Evolutionary conservation across 768 basidiomycete species (phyloP), one percentile per base, ranked within the genome.

Genomic region (Aureoboletus auriporus): DNA sequence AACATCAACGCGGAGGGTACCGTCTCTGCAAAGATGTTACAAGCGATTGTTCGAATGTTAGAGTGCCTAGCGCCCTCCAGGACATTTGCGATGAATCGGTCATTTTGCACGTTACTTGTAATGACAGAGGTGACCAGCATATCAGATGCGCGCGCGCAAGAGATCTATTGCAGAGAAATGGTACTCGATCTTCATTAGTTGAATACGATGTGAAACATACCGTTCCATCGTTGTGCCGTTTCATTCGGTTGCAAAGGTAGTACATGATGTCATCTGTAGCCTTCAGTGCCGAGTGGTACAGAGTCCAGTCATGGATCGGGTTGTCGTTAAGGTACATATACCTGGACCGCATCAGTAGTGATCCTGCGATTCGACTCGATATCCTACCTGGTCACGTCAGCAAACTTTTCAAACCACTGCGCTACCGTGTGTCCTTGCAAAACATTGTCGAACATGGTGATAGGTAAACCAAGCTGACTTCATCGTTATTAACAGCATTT

Each of bases 1-100:
- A 79, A 84, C 6, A 78, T 58, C 0, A 79, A 68, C 3, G 77
- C 74, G 13, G 80, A 79, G 6, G 82, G 80, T 11, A 84, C 72
- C 13, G 74, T 60, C 40, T 82, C 76, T 8, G 74, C 71, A 53
- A 86, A 77, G 8, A 80, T 65, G 26, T 70, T 68, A n/a, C 68
- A 63, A 1, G 79, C 73, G n/a, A 82, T 59, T 20, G 74, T 49
- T 62, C 52, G 66, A 49, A 50, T 56, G 30, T 50, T 61, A 26
- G 42, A 28, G 12, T 49, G 20, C 39, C 44, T 39, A 12, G 13
- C 6, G 7, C 17, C 44, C n/a, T 28, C 17, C 10, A 67, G n/a
- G n/a, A 59, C 37, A 3, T 49, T 52, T 42, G 51, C 8, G 16
- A 65, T 44, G 41, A 65, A 51, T 13, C 14, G 30, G 39, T 55